Evolutionary conservation across 148 eudicot genomes (phyloP), one percentile per base, ranked within the genome.

Genomic region (Rhododendron simsii): DNA sequence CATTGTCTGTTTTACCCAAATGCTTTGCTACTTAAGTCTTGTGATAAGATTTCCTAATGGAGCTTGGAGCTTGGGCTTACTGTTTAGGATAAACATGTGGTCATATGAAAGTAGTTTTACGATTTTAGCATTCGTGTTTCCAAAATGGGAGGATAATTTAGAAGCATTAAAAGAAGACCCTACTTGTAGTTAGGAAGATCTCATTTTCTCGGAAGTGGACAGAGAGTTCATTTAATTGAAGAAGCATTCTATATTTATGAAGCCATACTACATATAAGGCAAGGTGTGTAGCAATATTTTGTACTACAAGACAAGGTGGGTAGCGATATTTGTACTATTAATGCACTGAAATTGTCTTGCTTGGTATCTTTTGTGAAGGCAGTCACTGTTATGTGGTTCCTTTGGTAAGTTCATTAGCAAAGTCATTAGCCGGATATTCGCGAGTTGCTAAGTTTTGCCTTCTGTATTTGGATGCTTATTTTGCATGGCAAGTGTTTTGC

Each of bases 131-230:
- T 18, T 28, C 20, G 15, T 51, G 23, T 80, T 80, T 80, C 44
- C 51, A 13, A 47, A 79, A 79, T 79, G 8, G 55, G 51, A 48
- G 81, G 21, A 79, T 79, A 47, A n/a, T 79, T 8, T 79, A 45
- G 82, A 79, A 48, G 35, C 59, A 79, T 79, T 13, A 77, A 79
- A 41, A 80, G 41, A 80, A 80, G 53, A 79, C 21, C 57, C 51
- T 47, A 3, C 28, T 5, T 20, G 4, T 78, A 45, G 30, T 23
- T 2, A 45, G 12, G 12, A 23, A 20, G 18, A 15, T 12, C 26
- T 33, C 33, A 79, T 79, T 55, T 23, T 48, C 35, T 80, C 44
- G 4, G 9, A 51, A 51, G 21, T 3, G 4, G n/a, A 37, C 63
- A 28, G 63, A 51, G 23, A 51, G 35, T 28, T 67, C 73, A 26